Evolutionary conservation across 1,284 basidiomycete species (phyloP), one percentile per base, ranked within the genome.

Genomic region (Cryptococcus jaspeensis): DNA sequence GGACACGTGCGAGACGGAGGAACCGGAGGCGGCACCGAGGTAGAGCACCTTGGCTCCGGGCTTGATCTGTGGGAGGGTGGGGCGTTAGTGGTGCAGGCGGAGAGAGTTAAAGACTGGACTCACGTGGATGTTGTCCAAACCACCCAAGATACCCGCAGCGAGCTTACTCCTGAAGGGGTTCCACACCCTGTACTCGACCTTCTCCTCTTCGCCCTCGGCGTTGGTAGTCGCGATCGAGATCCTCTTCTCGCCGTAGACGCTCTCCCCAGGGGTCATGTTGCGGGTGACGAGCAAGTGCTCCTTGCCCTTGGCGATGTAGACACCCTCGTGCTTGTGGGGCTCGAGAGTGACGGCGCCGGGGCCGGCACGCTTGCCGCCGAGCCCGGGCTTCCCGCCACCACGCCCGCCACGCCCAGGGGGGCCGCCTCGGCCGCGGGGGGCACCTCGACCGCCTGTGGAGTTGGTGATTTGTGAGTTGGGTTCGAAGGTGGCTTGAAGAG

Each of bases 141-240:
- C 96, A 71, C 93, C 92, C 57, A 99, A 83, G 53, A 99, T 90
- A 80, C 95, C 96, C 41, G 95, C 95, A 37, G 95, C 96, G 67
- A 99, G 80, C 84, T 99, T 99, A 75, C 85, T 88, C 66, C 96
- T 85, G 87, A 99, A 99, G 56, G 95, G 96, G 81, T 99, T 99
- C 95, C 95, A 99, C 37, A 99, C 96, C 60, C 95, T 85, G 81
- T 98, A 99, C 79, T 99, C 95, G 68, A 87, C 84, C 82, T 99
- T 99, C 59, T 87, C 88, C 54, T 86, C 89, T 55, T 79, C 78
- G 59, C 67, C 78, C 88, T 57, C 85, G 83, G 68, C 69, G 63
- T 76, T 77, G 49, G 83, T 85, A 5, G 85, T 85, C 9, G 91
- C 88, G 67, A 95, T 83, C 49, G 86, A 84, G 79, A 94, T 90